Conservation (phyloP, 2,329 filamentous ascomycete species). For the Bertia moriformis region DNA sequence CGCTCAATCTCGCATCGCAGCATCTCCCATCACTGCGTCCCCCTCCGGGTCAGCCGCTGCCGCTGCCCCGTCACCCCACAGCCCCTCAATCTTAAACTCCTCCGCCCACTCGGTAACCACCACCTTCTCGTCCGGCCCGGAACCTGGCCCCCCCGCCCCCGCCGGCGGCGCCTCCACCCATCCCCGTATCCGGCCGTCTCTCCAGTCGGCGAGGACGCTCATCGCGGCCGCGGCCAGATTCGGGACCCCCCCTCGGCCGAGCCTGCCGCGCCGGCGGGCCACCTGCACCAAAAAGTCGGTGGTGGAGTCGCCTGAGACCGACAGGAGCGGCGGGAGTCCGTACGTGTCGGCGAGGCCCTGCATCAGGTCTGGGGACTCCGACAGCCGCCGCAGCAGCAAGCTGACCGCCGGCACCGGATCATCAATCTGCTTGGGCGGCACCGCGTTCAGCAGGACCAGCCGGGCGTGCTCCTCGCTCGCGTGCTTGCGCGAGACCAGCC, state of each 20-base stretch:
- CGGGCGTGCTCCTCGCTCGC: constrained; percentile 64
- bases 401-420: constrained; percentile 80
- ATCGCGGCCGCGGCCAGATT: constrained; percentile 80
- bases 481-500: constrained; percentile 38
- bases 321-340: constrained; percentile 67
- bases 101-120: constrained; percentile 86
- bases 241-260: constrained; percentile 79
- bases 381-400: constrained; percentile 70
- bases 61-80: constrained; percentile 59
- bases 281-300: constrained; percentile 92
- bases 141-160: constrained; percentile 33
- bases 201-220: constrained; percentile 90
- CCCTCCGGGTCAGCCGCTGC: constrained; percentile 12
- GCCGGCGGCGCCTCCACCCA: constrained; percentile 73
- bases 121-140: constrained; percentile 58
- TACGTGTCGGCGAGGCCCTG: constrained; percentile 72
- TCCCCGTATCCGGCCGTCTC: constrained; percentile 84
- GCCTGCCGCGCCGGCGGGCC: constrained; percentile 75
- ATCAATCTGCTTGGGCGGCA: constrained; percentile 86
- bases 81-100: constrained; percentile 86
- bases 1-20: no score
- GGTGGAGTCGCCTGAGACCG: constrained; percentile 58
- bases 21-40: constrained; percentile 18
- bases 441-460: constrained; percentile 74
- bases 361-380: constrained; percentile 57